Evolutionary conservation across 768 basidiomycete species (phyloP), one percentile per base, ranked within the genome.

Genomic region (Neoboletus subvelutipes): DNA sequence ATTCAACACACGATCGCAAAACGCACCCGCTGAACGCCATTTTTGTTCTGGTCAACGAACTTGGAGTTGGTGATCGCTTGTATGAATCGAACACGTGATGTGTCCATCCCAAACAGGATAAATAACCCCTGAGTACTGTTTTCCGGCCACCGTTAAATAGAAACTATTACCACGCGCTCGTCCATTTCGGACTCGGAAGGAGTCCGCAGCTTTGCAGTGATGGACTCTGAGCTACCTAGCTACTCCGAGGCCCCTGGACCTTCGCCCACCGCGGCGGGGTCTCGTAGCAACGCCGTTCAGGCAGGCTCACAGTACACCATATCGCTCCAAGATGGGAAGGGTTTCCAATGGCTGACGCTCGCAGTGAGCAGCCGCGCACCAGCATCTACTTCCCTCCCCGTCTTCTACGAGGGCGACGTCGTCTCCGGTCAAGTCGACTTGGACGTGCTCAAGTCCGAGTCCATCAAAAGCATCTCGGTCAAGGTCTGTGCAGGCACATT

Each of bases 391-490:
- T 75, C 73, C 12, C 67, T 77, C 26, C 84, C 83, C 20, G 63
- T 75, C 28, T 83, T 80, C 61, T 64, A 76, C 46, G 75, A 80
- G 57, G 78, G 76, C 11, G 82, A 87, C 63, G 56, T 62, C 15
- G 73, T 87, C 51, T 63, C 76, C 1, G 84, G 85, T 24, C 67
- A 69, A 10, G 81, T 85, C 2, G 78, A 80, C 60, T 62, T 85
- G 29, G 77, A 83, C 50, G 69, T 82, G 34, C 72, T 76, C 57
- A 81, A 80, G 62, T 67, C 78, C 17, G 80, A 83, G 53, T 76
- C 73, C 13, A 67, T 79, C 49, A 83, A 84, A 65, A 73, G 71
- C 29, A 73, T 86, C 33, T 72, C 74, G 12, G 62, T 85, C 59
- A 71, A 76, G 54, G 82, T 81, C 55, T 52, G 78, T 74, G 22